Percentiles rank a stretch among this genome's conserved stretches.
Conservation (phyloP, 2,329 filamentous ascomycete species). For the Monascus ruber region DNA sequence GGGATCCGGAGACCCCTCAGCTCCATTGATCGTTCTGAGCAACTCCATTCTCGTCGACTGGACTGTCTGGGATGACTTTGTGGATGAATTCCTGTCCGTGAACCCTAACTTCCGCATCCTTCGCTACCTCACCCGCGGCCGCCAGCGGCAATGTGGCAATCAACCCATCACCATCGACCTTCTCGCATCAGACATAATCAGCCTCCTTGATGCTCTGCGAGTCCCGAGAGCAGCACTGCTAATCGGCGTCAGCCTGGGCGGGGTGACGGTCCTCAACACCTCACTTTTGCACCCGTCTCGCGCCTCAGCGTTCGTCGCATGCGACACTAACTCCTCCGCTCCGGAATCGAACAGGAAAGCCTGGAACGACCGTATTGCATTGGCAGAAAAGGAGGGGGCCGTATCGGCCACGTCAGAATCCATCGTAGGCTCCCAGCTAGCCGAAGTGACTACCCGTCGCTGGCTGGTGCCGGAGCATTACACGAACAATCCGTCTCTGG, state of each 20-base stretch:
- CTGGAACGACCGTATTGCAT: conserved; percentile 64
- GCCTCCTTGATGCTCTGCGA: conserved; percentile 57
- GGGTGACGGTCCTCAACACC: conserved; percentile 64
- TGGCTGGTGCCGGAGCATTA: conserved; percentile 61
- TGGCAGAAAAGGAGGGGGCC: conserved; percentile 49
- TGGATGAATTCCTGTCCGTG: conserved; percentile 47
- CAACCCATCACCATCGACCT: conserved; percentile 49
- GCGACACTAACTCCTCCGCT: conserved; percentile 66
- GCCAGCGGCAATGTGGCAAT: conserved; percentile 33
- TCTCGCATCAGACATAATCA: conserved; percentile 55
- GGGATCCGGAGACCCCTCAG: conserved; percentile 53
- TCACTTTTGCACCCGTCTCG: conserved; percentile 54
- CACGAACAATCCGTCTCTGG: conserved; percentile 37
- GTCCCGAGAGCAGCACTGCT: conserved; percentile 55
- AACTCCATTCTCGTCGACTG: conserved; percentile 72
- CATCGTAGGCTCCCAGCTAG: conserved; percentile 53
- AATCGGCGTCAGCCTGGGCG: conserved; percentile 70
- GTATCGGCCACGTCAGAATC: conserved; percentile 26
- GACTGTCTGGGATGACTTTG: conserved; percentile 69
- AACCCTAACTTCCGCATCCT: conserved; percentile 58
- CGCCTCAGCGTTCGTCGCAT: conserved; percentile 54
- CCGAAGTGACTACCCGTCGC: conserved; percentile 57
- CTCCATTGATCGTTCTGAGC: conserved; percentile 62
- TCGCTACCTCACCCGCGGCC: conserved; percentile 66
- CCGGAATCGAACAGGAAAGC: conserved; percentile 64